Percentiles rank a stretch among this genome's conserved stretches.
Conservation (phyloP, 2,329 filamentous ascomycete genomes). For the Gyromitra esculenta region DNA sequence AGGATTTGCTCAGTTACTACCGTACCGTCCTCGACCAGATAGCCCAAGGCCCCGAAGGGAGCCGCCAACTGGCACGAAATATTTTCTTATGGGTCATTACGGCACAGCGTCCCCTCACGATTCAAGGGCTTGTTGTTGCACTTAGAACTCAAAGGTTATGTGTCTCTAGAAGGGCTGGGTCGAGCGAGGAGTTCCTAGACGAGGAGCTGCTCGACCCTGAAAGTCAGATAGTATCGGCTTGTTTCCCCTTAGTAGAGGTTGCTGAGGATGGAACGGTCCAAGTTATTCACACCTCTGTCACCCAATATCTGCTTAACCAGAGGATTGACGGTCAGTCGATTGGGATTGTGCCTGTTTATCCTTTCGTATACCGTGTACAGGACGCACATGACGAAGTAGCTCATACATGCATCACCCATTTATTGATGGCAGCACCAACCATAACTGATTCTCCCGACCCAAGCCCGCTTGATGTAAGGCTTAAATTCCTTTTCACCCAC, state of each 20-base stretch:
- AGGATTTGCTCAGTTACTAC: slow-evolving; percentile 8
- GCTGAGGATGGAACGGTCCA: slow-evolving; percentile 6
- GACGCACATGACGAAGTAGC: not conserved
- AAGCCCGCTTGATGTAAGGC: too few species aligned
- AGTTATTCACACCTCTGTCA: slow-evolving; percentile 4
- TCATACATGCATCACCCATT: not conserved
- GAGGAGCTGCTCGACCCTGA: not conserved
- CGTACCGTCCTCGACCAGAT: not conserved
- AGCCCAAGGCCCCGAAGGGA: not conserved
- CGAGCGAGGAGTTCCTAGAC: not conserved
- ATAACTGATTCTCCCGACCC: too few species aligned
- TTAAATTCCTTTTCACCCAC: too few species aligned
- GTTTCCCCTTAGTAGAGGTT: slow-evolving; percentile 22
- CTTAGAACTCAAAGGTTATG: not conserved
- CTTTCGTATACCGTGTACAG: not conserved
- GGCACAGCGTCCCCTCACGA: slow-evolving; percentile 27
- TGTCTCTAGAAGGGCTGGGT: not conserved
- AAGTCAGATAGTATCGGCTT: not conserved
- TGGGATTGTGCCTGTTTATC: too few species aligned
- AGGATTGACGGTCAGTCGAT: not conserved
- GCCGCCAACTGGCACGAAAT: not conserved
- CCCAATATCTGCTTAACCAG: slow-evolving; percentile 3
- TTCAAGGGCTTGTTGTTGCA: slow-evolving; percentile 5
- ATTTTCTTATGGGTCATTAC: slow-evolving; percentile 18
- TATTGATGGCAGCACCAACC: not conserved